Evolutionary conservation across 352 stramenopile genomes (phyloP), one percentile per base, ranked within the genome.

Genomic region (Pythium rishiriense): DNA sequence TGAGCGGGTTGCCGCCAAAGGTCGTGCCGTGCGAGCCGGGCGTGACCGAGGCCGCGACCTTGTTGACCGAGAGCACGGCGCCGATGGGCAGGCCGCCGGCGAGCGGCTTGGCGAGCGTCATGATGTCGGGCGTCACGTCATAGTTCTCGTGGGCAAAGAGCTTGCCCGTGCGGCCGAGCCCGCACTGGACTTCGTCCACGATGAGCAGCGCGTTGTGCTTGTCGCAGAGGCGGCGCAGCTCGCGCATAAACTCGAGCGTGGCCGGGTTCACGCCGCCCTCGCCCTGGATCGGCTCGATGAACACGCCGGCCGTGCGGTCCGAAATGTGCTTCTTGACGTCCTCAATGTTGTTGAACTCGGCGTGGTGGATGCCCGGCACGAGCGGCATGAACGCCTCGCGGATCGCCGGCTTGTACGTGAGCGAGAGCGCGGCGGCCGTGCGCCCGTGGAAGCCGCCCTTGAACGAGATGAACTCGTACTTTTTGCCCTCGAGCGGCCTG

Each of bases 131-230:
- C 33, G 91, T 85, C 29, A 99, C 78, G 61, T 85, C 88, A 24
- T 98, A 87, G 64, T 98, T 82, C 78, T 99, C 78, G 72, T 98
- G 96, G 51, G 91, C 95, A 82, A 98, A 99, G 9, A 99, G 66
- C 63, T 84, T 97, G 57, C 97, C 97, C 33, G 91, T 98, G 37
- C 97, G 93, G 19, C 94, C 96, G n/a, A 99, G 79, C 35, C 97
- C 97, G 41, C 95, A 89, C 81, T 99, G 97, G 26, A 99, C 96
- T 82, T 99, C 97, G 82, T 99, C 97, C n/a, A 87, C 93, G 72
- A 99, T 99, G 54, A 99, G 77, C 43, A 99, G 79, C 21, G 98
- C 90, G 57, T 93, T 91, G 66, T 90, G 88, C 61, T 98, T 94
- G 69, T 99, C 92, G 70, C 92, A 98, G 17, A 99, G 69, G 31